Evolutionary conservation across 176 grass and related monocot genomes (phyloP), one percentile per base, ranked within the genome.

Genomic region (Avena atlantica): DNA sequence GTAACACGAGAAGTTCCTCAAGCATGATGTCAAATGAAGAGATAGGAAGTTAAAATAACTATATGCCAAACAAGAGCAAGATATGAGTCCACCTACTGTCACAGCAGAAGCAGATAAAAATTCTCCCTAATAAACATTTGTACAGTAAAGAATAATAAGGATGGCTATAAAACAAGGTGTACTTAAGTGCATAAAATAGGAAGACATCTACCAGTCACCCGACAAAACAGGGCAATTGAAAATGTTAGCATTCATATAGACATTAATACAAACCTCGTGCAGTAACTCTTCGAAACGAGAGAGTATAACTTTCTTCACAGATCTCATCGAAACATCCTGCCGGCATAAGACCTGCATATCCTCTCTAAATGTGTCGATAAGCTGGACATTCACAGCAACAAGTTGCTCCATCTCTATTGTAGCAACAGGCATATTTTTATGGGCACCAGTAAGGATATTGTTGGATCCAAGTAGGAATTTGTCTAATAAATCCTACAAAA

Each of bases 401-500:
- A 92, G 71, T 76, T 92, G 47, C 45, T 95, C 88, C 93, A 95
- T 95, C 81, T 94, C 81, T 67, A 77, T 76, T 60, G 96, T 94
- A 61, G 86, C 81, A 85, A 90, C 81, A 80, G 91, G 96, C 40
- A 91, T 58, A 61, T 76, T 76, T 71, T 84, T 89, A 86, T 56
- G 37, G 51, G 87, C 59, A 70, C 64, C 81, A 77, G 82, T 23
- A 85, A 91, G 48, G 20, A 83, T 49, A 82, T 78, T 86, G 68
- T 89, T 86, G 81, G 83, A 84, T 58, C 90, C 90, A 73, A 95
- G 76, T 57, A 98, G 81, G 68, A 91, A 89, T 50, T 81, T 85
- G 83, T 98, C 92, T 59, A 98, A 75, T 52, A 86, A 90, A 47
- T 92, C 92, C 96, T 98, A 86, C 58, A 91, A 90, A 70, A 70